A percentile compares a stretch with the other conserved stretches of the same genome.
phyloP scores from a whole-genome alignment of 2,329 filamentous ascomycete genomes.

The Tolypocladium sp. region DNA sequence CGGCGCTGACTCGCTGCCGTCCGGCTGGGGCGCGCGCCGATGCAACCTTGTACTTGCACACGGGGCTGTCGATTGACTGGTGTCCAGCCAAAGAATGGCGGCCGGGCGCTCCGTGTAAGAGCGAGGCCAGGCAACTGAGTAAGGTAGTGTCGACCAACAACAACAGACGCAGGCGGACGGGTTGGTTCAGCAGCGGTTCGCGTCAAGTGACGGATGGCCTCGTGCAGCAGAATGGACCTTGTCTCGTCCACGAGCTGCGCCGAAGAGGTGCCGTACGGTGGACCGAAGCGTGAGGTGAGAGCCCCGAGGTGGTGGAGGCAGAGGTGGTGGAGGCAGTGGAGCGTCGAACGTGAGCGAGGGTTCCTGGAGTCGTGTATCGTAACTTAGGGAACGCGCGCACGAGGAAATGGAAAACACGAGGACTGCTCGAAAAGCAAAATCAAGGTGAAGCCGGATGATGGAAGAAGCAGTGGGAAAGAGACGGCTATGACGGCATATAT shows the following conservation, averaged over 20 bases:
- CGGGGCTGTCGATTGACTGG: not conserved
- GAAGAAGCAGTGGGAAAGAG: not conserved
- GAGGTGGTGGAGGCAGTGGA: not conserved
- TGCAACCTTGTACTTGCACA: not conserved
- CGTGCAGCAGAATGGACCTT: no score
- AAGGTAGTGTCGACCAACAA: no score
- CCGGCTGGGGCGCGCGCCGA: no score
- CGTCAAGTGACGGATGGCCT: no score
- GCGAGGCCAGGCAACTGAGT: no score
- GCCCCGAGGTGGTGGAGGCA: not conserved
- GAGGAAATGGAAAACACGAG: not conserved
- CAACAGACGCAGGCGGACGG: no score
- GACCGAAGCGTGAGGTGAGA: not conserved
- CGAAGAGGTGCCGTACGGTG: not conserved
- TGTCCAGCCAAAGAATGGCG: not conserved
- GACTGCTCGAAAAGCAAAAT: not conserved
- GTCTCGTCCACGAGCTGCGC: not conserved
- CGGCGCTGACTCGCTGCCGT: not conserved
- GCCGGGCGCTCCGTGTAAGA: not conserved
- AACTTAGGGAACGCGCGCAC: not conserved
- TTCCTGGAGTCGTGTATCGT: not conserved
- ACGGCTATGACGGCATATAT: not conserved
- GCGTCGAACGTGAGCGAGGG: not conserved
- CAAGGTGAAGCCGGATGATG: not conserved
- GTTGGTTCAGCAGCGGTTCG: no score